These are phyloP conservation scores for Acacia melanoxylon DNA, from an alignment of 306 rosid genomes.

Conservation along the genomic window DNA sequence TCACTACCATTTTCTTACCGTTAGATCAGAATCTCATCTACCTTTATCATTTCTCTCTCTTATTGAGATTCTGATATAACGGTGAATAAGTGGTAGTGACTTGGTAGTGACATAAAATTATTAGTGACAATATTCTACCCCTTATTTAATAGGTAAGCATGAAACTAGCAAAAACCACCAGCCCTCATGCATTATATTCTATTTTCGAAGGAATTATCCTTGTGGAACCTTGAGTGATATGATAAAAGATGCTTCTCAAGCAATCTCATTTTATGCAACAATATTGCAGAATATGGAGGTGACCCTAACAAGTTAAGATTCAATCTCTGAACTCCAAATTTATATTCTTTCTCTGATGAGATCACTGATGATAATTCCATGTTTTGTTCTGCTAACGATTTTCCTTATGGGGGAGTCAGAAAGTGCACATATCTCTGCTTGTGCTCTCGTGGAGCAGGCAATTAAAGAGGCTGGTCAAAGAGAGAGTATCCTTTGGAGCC, in stretches of 20 bases:
- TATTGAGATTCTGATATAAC: no score
- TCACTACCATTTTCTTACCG: no score
- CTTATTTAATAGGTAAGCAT: background rate
- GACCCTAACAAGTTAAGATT: constrained; percentile 71
- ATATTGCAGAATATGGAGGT: constrained; percentile 94
- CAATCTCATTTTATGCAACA: constrained; percentile 86
- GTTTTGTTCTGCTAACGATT: constrained; percentile 49
- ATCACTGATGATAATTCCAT: constrained; percentile 24
- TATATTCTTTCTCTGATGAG: constrained; percentile 20
- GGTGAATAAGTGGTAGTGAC: no score
- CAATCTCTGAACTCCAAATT: constrained; percentile 18
- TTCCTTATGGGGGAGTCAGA: constrained; percentile 98
- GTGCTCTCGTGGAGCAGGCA: constrained; percentile 78
- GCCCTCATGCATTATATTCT: background rate
- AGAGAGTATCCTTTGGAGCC: constrained; percentile 77
- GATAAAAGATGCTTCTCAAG: constrained; percentile 82
- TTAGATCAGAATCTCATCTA: no score
- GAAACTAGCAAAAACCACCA: background rate
- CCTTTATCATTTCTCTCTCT: no score
- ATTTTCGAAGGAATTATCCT: constrained; percentile 78
- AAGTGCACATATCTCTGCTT: constrained; percentile 95
- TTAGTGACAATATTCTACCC: no score
- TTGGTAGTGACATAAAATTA: no score
- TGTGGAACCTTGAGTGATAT: constrained; percentile 89
- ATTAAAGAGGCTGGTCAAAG: constrained; percentile 90